phyloP scores from a whole-genome alignment of 2,329 filamentous ascomycete species.

The Alternaria conjuncta region DNA sequence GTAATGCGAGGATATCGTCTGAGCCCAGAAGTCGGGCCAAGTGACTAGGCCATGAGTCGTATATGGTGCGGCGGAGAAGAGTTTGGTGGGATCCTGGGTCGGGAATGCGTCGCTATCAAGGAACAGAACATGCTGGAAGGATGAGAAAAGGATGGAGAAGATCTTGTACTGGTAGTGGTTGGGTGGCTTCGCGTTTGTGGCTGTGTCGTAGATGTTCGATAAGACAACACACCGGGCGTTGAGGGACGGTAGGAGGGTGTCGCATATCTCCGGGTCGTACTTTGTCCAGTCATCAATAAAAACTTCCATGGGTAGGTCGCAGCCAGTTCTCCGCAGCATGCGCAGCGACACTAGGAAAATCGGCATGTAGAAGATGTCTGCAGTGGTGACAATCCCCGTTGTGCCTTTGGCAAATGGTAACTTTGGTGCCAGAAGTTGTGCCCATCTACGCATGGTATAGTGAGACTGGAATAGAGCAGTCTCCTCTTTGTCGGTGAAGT shows the following conservation, averaged over 20 bases:
- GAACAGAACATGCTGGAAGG: slow-evolving; percentile 65
- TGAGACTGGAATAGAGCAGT: slow-evolving; percentile 25
- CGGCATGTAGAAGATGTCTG: slow-evolving; percentile 56
- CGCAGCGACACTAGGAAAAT: slow-evolving; percentile 59
- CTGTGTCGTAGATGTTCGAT: slow-evolving; percentile 30
- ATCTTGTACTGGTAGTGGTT: slow-evolving; percentile 62
- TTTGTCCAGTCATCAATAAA: slow-evolving; percentile 48
- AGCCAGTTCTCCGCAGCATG: slow-evolving; percentile 60
- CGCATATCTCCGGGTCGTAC: slow-evolving; percentile 50
- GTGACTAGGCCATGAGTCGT: slow-evolving; percentile 60
- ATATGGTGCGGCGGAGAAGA: slow-evolving; percentile 62
- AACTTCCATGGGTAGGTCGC: slow-evolving; percentile 57
- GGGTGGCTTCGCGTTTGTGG: slow-evolving; percentile 15
- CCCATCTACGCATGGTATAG: slow-evolving; percentile 27
- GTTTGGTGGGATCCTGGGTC: slow-evolving; percentile 50
- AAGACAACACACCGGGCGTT: slow-evolving; percentile 50
- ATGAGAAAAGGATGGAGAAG: slow-evolving; percentile 64
- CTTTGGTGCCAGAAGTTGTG: slow-evolving; percentile 27
- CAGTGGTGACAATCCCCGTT: slow-evolving; percentile 60
- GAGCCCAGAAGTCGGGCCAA: slow-evolving; percentile 64
- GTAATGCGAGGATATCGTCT: slow-evolving; percentile 52
- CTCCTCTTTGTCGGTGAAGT: slow-evolving; percentile 28
- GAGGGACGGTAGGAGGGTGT: slow-evolving; percentile 45
- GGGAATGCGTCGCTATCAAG: slow-evolving; percentile 66
- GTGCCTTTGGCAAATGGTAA: slow-evolving; percentile 50